Conservation (phyloP, 352 stramenopile species). For the Globisporangium paroecandrum region DNA sequence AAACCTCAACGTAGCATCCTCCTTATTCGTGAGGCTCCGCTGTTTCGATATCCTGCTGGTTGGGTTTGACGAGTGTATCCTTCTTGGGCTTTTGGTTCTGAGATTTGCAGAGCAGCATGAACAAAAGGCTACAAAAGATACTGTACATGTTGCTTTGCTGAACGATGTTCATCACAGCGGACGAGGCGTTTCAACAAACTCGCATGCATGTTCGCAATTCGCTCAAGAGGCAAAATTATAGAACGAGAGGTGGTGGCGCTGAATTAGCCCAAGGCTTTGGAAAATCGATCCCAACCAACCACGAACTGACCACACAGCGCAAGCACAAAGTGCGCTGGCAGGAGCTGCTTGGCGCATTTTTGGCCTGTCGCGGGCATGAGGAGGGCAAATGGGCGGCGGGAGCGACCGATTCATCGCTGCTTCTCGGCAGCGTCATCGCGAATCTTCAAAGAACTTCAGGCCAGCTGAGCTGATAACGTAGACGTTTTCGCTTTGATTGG, state of each 20-base stretch:
- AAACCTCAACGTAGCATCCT: conserved; percentile 1
- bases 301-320: neutral
- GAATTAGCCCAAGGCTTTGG: neutral
- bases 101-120: neutral
- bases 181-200: neutral
- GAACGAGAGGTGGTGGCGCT: neutral
- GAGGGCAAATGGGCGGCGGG: too few relatives aligned
- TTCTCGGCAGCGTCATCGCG: conserved; percentile 15
- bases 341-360: neutral
- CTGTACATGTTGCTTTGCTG: neutral
- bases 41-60: conserved; percentile 2
- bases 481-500: conserved; percentile 12
- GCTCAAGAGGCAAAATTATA: neutral
- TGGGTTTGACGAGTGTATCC: neutral
- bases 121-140: neutral
- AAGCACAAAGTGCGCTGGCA: neutral
- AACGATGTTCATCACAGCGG: neutral
- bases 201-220: neutral
- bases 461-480: conserved; percentile 14
- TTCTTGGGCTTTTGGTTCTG: neutral
- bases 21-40: neutral
- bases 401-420: conserved; percentile 5
- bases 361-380: conserved; percentile 1
- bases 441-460: conserved; percentile 14
- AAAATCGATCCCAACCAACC: neutral